phyloP scores from a whole-genome alignment of 202 grass and related monocot species.

The Eragrostis tef region DNA sequence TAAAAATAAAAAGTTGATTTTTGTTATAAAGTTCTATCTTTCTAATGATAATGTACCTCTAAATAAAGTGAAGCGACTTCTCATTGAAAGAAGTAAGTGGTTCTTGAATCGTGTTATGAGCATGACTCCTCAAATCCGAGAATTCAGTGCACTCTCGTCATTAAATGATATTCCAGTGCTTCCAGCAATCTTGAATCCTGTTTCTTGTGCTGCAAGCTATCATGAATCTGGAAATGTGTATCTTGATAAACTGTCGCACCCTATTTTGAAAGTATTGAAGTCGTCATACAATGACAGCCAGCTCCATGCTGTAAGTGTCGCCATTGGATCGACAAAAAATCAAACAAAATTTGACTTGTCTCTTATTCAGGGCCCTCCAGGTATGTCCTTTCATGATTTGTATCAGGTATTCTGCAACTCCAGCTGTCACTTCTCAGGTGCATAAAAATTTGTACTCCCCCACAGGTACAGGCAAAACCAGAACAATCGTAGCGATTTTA shows the following conservation, averaged over 20 bases:
- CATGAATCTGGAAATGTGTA: conserved; percentile 55
- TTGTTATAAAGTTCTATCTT: conserved; percentile 81
- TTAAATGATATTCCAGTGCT: conserved; percentile 88
- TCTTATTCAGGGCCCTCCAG: conserved; percentile 98
- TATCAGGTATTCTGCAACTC: conserved; percentile 19
- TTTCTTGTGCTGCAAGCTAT: conserved; percentile 51
- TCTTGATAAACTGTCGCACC: conserved; percentile 63
- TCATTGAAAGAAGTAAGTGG: conserved; percentile 92
- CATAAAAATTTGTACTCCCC: conserved; percentile 11
- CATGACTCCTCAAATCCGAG: conserved; percentile 85
- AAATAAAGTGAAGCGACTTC: conserved; percentile 81
- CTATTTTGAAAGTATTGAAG: conserved; percentile 67
- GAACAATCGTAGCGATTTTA: conserved; percentile 68
- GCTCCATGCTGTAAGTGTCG: conserved; percentile 73
- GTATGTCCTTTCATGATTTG: conserved; percentile 51
- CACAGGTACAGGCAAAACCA: conserved; percentile 82
- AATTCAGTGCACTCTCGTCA: conserved; percentile 90
- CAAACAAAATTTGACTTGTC: conserved; percentile 71
- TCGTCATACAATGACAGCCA: conserved; percentile 87
- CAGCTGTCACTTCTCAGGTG: conserved; percentile 1
- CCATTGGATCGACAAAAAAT: conserved; percentile 50
- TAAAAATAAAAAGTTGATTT: conserved; percentile 67
- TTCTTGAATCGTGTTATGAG: conserved; percentile 84
- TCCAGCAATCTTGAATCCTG: conserved; percentile 81
- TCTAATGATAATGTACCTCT: conserved; percentile 66